These are phyloP conservation scores for Wickerhamomyces tratensis DNA, from an alignment of 805 yeast species.

Conservation along the genomic window DNA sequence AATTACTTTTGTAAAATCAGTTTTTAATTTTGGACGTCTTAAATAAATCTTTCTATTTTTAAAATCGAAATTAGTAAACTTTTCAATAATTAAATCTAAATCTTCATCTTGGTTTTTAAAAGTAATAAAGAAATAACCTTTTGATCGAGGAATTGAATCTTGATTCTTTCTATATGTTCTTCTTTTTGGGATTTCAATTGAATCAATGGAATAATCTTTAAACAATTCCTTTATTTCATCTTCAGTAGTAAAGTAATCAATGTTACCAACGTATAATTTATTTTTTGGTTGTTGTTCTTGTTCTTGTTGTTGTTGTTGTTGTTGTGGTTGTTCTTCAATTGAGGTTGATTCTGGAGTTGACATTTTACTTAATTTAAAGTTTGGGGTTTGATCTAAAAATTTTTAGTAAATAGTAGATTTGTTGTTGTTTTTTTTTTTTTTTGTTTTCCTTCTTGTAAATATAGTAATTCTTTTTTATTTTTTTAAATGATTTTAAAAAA, in stretches of 20 bases:
- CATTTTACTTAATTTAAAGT: neutral
- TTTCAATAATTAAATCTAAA: constrained; percentile 30
- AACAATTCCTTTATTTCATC: constrained; percentile 44
- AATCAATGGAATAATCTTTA: constrained; percentile 33
- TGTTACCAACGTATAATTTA: constrained; percentile 53
- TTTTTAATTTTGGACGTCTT: constrained; percentile 39
- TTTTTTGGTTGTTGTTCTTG: constrained; percentile 15
- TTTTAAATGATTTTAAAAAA: too few relatives aligned
- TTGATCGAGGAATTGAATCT: constrained; percentile 27
- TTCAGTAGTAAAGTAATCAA: constrained; percentile 54
- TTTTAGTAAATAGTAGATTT: too few relatives aligned
- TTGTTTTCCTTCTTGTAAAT: too few relatives aligned
- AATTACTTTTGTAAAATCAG: constrained; percentile 2
- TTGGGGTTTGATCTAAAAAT: too few relatives aligned
- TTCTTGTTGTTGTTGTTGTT: too few relatives aligned
- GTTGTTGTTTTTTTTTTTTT: too few relatives aligned
- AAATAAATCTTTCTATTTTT: constrained; percentile 39
- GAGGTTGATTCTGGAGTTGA: neutral
- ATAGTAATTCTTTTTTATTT: neutral
- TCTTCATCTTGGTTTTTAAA: constrained; percentile 35
- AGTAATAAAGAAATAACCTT: constrained; percentile 56
- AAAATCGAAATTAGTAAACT: constrained; percentile 31
- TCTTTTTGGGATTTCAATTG: constrained; percentile 44
- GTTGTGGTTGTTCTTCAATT: neutral
- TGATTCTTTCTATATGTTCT: constrained; percentile 20